Base-by-base conservation (phyloP, 768 basidiomycete genomes). In the Lentinula edodes region DNA sequence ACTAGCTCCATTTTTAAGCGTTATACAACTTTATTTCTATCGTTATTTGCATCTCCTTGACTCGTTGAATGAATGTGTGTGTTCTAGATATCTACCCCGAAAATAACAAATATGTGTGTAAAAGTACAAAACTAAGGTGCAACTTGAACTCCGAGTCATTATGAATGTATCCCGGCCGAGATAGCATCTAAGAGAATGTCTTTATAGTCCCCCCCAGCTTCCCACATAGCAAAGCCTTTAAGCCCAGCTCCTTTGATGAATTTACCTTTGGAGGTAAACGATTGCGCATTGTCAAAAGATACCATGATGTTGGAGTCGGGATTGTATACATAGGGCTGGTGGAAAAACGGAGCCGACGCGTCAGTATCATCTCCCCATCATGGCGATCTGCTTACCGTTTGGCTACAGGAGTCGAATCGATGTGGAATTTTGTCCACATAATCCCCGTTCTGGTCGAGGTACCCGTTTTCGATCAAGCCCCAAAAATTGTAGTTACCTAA, bases 211-310 rank as follows among this genome's bases (percentile, higher is more conserved):
- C 89, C 87, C 32, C 84, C 88, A 61, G 84, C 81, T 65, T 90
- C 85, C 88, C 88, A 90, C 74, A 87, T 83, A 0, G 84, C 71
- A 68, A 90, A 90, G 3, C 89, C 89, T 62, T 74, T 76, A 23
- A 91, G 71, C 3, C 77, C 75, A 2, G 69, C 71, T 20, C 72
- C 62, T 61, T 77, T 77, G 68, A 90, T 86, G 72, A 82, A 90
- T 9, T 69, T 64, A 66, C 56, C 42, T 80, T 90, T 82, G 52
- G 77, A 78, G n/a, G 73, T 68, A 61, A 80, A 77, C 3, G 77
- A 78, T 75, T 79, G 20, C 20, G 75, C 72, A 66, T 82, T 74
- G 63, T 82, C 81, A 61, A 74, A 83, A 2, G 80, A 77, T 39
- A 83, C 76, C 79, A 82, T 80, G 55, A 80, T 72, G 52, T 80